phyloP scores from a whole-genome alignment of 2,329 filamentous ascomycete genomes.

The Fusarium sp. region DNA sequence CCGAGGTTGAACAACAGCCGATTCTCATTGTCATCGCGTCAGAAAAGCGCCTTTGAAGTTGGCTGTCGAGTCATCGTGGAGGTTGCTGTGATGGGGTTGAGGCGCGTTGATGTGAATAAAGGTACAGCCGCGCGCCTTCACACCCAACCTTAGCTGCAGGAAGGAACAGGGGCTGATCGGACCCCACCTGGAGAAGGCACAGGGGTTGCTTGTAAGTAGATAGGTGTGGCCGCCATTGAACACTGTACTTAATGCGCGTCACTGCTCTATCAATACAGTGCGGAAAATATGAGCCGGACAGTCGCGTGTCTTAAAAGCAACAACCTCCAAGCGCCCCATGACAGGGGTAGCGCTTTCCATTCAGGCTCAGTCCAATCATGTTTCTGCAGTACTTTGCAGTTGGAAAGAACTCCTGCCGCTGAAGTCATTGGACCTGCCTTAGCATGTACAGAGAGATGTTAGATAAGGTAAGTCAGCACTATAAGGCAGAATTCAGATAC shows the following conservation, averaged over 20 bases:
- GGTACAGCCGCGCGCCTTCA: constrained; percentile 43
- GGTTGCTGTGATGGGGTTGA: constrained; percentile 31
- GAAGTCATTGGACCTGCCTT: constrained; percentile 35
- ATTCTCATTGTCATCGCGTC: constrained; percentile 18
- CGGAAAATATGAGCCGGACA: not conserved
- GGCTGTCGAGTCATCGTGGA: constrained; percentile 22
- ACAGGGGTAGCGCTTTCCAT: constrained; percentile 30
- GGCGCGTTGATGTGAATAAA: constrained; percentile 37
- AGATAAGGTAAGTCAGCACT: constrained; percentile 26
- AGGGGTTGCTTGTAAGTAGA: not conserved
- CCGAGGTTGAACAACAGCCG: constrained; percentile 13
- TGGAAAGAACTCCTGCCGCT: constrained; percentile 32
- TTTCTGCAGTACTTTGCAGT: constrained; percentile 26
- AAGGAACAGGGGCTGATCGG: constrained; percentile 27
- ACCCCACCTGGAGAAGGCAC: constrained; percentile 29
- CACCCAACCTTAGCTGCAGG: constrained; percentile 31
- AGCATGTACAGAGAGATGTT: constrained; percentile 31
- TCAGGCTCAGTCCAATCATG: constrained; percentile 23
- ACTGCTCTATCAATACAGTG: constrained; percentile 23
- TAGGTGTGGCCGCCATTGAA: constrained; percentile 9
- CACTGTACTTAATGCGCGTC: constrained; percentile 28
- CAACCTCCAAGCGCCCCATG: constrained; percentile 32
- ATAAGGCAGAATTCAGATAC: constrained; percentile 23
- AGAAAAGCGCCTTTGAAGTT: constrained; percentile 20
- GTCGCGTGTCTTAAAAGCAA: constrained; percentile 1